Evolutionary conservation across 352 stramenopile genomes (phyloP).

Genomic region (Phytophthora colocasiae): DNA sequence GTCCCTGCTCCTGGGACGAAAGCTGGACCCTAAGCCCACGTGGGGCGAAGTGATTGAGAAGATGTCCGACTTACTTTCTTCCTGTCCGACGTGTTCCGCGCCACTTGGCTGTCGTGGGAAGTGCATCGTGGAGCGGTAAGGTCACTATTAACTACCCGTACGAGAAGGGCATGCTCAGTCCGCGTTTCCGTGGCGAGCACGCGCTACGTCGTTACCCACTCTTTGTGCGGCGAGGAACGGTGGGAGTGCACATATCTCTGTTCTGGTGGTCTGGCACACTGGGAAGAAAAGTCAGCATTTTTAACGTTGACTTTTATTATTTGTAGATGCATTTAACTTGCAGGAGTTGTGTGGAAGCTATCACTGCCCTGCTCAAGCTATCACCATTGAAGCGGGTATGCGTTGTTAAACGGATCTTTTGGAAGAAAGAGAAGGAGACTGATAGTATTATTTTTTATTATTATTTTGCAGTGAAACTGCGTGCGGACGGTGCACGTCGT

Average conservation of each 20-base stretch:
- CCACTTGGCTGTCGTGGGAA: slow-evolving; percentile 83
- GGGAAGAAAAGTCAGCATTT: slow-evolving; percentile 9
- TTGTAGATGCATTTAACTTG: slow-evolving; percentile 98
- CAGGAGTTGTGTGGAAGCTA: slow-evolving; percentile 99
- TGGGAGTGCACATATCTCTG: slow-evolving; percentile 37
- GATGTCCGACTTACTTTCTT: slow-evolving; percentile 87
- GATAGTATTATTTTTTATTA: background rate
- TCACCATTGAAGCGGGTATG: slow-evolving; percentile 99
- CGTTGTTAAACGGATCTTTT: slow-evolving; percentile 32
- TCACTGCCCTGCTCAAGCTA: slow-evolving; percentile 99
- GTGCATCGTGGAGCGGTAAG: slow-evolving; percentile 91
- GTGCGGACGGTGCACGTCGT: slow-evolving; percentile 96
- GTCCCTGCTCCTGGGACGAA: slow-evolving; percentile 23
- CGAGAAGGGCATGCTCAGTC: slow-evolving; percentile 96
- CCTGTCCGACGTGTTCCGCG: slow-evolving; percentile 81
- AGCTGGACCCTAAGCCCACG: slow-evolving; percentile 63
- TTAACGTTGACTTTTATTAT: background rate
- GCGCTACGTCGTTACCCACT: slow-evolving; percentile 99
- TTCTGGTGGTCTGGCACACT: slow-evolving; percentile 25
- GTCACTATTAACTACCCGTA: slow-evolving; percentile 99
- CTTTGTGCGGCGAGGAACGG: slow-evolving; percentile 98
- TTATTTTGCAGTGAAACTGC: slow-evolving; percentile 83
- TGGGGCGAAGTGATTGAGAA: slow-evolving; percentile 83
- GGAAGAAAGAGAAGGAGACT: background rate
- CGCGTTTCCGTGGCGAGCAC: slow-evolving; percentile 99